Evolutionary conservation across 805 yeast genomes (phyloP), one percentile per base, ranked within the genome.

Genomic region (Sugiyamaella marilandica): DNA sequence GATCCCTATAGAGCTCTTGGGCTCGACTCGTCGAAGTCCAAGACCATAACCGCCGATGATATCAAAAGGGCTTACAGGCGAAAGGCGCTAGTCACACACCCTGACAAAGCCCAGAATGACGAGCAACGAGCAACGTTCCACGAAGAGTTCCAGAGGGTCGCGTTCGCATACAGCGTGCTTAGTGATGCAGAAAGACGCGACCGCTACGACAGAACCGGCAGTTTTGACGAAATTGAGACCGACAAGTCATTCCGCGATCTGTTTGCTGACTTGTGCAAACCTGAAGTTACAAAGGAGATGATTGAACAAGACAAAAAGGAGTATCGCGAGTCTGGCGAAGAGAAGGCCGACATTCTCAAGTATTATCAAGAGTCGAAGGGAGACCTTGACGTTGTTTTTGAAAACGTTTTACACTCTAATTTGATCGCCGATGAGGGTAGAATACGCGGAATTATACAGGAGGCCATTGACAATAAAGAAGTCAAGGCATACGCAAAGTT

Each of bases 401-500:
- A 88, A 64, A 74, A 75, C 33, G 83, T 90, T 2, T 85, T 94
- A 9, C 96, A 90, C 67, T 74, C 86, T 49, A 90, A 85, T 56
- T 75, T 84, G 43, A 76, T 73, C 35, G 71, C 65, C 0, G 89
- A 84, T 59, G 95, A 87, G 61, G 68, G 67, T 32, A 74, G 96
- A 36, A 74, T 86, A 43, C 79, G 76, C 52, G 65, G 65, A 1
- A 73, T 82, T 1, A 77, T 88, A 29, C 70, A 74, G 32, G 70
- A 71, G 11, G 70, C 82, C 39, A 67, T 78, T 13, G 65, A 65
- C 4, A 68, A 69, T 1, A 69, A 71, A 1, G 70, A 69, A 3
- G 66, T 77, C 32, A 71, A 71, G 16, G 50, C 64, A 7, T 69
- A 71, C 14, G 67, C 71, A 46, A 70, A 79, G 55, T 86, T 81